These are phyloP conservation scores for Suhomyces kilbournensis DNA, from an alignment of 805 yeast genomes.

Conservation along the genomic window DNA sequence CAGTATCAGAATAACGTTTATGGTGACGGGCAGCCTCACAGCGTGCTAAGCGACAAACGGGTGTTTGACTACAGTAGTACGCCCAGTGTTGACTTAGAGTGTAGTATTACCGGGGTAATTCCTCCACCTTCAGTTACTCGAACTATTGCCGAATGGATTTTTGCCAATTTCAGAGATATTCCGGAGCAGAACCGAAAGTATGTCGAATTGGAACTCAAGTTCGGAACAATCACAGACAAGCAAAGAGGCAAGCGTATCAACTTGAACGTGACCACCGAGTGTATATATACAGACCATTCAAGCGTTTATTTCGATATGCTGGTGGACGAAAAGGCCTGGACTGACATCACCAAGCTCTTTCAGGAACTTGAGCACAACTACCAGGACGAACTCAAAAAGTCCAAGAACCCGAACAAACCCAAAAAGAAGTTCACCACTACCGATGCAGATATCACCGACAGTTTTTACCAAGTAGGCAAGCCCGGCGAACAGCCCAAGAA, in stretches of 20 bases:
- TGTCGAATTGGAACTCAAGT: constrained; percentile 71
- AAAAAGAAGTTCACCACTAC: constrained; percentile 56
- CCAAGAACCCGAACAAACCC: constrained; percentile 19
- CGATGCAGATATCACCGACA: constrained; percentile 63
- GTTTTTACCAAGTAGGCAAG: constrained; percentile 57
- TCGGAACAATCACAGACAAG: constrained; percentile 69
- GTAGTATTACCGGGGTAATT: not conserved
- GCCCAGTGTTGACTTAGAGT: not conserved
- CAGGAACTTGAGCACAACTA: constrained; percentile 51
- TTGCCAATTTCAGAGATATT: constrained; percentile 71
- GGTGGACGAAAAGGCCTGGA: constrained; percentile 60
- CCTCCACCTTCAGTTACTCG: constrained; percentile 56
- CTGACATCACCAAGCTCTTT: constrained; percentile 53
- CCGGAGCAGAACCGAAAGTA: constrained; percentile 50
- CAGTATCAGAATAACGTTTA: not conserved
- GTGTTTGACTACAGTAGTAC: not conserved
- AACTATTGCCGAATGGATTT: constrained; percentile 84
- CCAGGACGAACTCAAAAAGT: constrained; percentile 38
- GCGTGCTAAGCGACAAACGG: constrained; percentile 5
- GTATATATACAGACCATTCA: constrained; percentile 54
- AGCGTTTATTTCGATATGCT: constrained; percentile 64
- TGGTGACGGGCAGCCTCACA: not conserved
- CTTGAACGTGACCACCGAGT: constrained; percentile 68
- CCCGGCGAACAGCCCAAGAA: constrained; percentile 64
- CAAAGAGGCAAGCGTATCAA: constrained; percentile 58